phyloP scores from a whole-genome alignment of 306 rosid species.

The Begonia masoniana region DNA sequence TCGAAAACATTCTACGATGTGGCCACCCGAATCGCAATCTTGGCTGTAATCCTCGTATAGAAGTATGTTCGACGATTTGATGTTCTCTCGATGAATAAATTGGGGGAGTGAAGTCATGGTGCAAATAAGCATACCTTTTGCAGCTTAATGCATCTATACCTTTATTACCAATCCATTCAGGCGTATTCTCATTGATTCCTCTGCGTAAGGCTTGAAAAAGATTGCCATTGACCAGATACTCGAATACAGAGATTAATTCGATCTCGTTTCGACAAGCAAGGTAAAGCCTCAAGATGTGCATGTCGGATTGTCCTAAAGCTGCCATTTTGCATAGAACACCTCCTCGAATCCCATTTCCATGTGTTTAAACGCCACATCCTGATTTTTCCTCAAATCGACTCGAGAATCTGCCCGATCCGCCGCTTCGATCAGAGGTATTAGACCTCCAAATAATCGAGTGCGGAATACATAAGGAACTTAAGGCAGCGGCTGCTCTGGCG shows the following conservation, averaged over 20 bases:
- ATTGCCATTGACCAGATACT: constrained; percentile 88
- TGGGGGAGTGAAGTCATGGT: constrained; percentile 82
- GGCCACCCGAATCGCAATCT: constrained; percentile 98
- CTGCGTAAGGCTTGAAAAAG: constrained; percentile 62
- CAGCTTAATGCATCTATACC: constrained; percentile 67
- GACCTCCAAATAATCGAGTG: neutral
- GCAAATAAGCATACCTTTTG: constrained; percentile 82
- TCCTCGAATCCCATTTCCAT: constrained; percentile 47
- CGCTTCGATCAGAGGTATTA: constrained; percentile 26
- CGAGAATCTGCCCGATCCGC: constrained; percentile 81
- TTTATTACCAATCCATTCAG: constrained; percentile 59
- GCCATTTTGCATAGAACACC: constrained; percentile 74
- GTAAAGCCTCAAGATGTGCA: constrained; percentile 68
- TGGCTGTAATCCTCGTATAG: constrained; percentile 63
- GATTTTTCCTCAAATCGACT: constrained; percentile 39
- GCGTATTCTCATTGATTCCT: constrained; percentile 33
- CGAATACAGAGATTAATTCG: constrained; percentile 68
- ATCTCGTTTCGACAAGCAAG: constrained; percentile 55
- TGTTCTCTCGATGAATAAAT: constrained; percentile 82
- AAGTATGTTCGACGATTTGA: constrained; percentile 83
- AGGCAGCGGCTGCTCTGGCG: neutral
- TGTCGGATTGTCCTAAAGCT: constrained; percentile 76
- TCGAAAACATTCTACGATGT: constrained; percentile 43
- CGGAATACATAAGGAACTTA: neutral
- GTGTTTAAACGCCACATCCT: constrained; percentile 71